Conservation (phyloP, 2,329 filamentous ascomycete species). For the Penicillium sp. region DNA sequence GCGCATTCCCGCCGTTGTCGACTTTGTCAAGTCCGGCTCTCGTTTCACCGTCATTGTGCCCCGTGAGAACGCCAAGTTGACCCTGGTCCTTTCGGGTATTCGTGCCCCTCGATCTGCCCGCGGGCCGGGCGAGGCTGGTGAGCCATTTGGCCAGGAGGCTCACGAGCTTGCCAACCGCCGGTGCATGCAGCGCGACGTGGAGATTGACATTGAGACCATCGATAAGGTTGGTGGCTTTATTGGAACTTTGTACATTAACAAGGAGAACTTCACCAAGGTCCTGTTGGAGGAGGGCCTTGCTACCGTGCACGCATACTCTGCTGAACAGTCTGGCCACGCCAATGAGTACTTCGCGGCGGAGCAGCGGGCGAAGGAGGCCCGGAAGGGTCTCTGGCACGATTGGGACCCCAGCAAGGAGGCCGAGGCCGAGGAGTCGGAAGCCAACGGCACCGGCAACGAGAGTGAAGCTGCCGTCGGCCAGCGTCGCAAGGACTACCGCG, state of each 20-base stretch:
- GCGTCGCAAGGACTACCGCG: constrained; percentile 82
- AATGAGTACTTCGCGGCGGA: constrained; percentile 83
- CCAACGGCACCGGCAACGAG: constrained; percentile 51
- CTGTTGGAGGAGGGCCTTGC: constrained; percentile 92
- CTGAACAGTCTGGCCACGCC: constrained; percentile 88
- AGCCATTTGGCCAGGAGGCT: constrained; percentile 93
- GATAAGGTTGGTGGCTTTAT: constrained; percentile 99
- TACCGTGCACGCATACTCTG: constrained; percentile 87
- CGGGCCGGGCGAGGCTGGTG: constrained; percentile 70
- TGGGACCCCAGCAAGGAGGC: constrained; percentile 87
- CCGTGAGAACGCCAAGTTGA: constrained; percentile 88
- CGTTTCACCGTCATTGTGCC: constrained; percentile 89
- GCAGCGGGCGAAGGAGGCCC: constrained; percentile 78
- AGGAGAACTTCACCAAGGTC: constrained; percentile 90
- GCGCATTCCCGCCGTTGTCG: constrained; percentile 86
- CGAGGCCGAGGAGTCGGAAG: constrained; percentile 48
- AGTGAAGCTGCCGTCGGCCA: constrained; percentile 48
- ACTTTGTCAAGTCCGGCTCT: constrained; percentile 96
- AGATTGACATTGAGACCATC: constrained; percentile 88
- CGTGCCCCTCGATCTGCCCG: constrained; percentile 83
- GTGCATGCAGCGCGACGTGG: constrained; percentile 89
- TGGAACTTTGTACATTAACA: constrained; percentile 85
- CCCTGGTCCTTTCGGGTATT: constrained; percentile 88
- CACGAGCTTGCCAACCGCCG: constrained; percentile 84
- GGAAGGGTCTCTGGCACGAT: constrained; percentile 86